Conservation (phyloP, 306 rosid species). For the Pyrus communis region DNA sequence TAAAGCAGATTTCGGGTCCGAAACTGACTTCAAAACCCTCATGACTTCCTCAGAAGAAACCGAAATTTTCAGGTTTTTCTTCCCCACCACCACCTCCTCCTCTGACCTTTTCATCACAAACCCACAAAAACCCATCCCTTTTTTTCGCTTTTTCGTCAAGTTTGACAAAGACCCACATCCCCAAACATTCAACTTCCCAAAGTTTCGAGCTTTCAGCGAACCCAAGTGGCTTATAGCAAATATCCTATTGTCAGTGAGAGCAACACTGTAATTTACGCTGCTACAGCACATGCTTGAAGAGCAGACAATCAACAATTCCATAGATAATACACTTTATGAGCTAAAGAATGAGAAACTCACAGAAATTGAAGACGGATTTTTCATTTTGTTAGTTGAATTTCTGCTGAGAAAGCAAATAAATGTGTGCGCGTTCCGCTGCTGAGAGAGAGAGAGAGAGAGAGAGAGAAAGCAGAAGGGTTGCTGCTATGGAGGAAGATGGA, state of each 20-base stretch:
- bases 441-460: background rate
- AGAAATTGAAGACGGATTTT: background rate
- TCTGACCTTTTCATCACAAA: constrained; percentile 28
- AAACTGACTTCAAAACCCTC: constrained; percentile 50
- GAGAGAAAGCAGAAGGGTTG: background rate
- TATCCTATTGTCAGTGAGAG: constrained; percentile 24
- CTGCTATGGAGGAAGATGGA: background rate
- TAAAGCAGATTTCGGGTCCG: constrained; percentile 47
- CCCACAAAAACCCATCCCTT: constrained; percentile 28
- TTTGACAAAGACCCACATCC: constrained; percentile 30
- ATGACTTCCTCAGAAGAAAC: constrained; percentile 63
- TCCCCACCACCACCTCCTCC: constrained; percentile 24
- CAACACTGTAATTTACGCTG: constrained; percentile 24
- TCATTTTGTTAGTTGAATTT: constrained; percentile 3
- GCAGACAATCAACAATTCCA: constrained; percentile 43
- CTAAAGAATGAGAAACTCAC: constrained; percentile 11
- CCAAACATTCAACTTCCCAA: constrained; percentile 37
- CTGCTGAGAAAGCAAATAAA: background rate
- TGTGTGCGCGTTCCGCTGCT: constrained; percentile 2
- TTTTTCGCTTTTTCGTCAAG: constrained; percentile 41
- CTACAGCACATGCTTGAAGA: constrained; percentile 43
- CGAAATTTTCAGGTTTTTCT: constrained; percentile 24
- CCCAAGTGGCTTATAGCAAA: constrained; percentile 27
- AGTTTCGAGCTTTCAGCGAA: constrained; percentile 21
- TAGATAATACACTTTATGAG: constrained; percentile 6